Conservation (phyloP, 352 stramenopile species). For the Pythium apleroticum region DNA sequence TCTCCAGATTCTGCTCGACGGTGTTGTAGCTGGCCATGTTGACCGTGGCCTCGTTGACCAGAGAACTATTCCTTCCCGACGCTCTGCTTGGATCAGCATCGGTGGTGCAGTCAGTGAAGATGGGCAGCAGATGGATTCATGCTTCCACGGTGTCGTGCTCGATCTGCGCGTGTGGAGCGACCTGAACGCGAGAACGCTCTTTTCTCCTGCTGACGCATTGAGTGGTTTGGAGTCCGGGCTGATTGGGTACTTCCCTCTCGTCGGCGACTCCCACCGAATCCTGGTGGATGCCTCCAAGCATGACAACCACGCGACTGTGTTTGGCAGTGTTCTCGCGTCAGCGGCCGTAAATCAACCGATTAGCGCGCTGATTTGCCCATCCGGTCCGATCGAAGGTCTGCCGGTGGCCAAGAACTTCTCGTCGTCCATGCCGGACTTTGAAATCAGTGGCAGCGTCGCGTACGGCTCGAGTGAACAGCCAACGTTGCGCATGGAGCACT, state of each 20-base stretch:
- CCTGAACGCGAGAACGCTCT: constrained; percentile 10
- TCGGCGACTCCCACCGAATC: constrained; percentile 56
- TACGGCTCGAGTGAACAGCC: constrained; percentile 24
- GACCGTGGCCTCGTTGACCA: constrained; percentile 30
- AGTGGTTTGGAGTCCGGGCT: constrained; percentile 46
- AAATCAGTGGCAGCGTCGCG: constrained; percentile 22
- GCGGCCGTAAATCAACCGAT: background rate
- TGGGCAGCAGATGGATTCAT: constrained; percentile 26
- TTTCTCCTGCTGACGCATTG: constrained; percentile 27
- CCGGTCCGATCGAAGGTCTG: constrained; percentile 7
- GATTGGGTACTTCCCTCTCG: constrained; percentile 76
- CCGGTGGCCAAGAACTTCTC: constrained; percentile 26
- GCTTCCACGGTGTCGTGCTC: constrained; percentile 65
- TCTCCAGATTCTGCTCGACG: constrained; percentile 49
- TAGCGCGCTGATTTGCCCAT: constrained; percentile 10
- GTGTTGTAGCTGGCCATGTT: constrained; percentile 36
- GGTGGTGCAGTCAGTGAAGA: constrained; percentile 48
- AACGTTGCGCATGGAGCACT: constrained; percentile 23
- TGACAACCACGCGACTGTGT: constrained; percentile 74
- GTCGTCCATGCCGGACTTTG: constrained; percentile 22
- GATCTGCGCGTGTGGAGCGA: constrained; percentile 68
- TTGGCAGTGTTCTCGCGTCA: constrained; percentile 20
- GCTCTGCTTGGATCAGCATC: constrained; percentile 42
- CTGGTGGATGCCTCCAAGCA: constrained; percentile 67
- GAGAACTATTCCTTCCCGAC: constrained; percentile 26